phyloP scores from a whole-genome alignment of 371 early-diverging fungal genomes.

The Nematocida major region DNA sequence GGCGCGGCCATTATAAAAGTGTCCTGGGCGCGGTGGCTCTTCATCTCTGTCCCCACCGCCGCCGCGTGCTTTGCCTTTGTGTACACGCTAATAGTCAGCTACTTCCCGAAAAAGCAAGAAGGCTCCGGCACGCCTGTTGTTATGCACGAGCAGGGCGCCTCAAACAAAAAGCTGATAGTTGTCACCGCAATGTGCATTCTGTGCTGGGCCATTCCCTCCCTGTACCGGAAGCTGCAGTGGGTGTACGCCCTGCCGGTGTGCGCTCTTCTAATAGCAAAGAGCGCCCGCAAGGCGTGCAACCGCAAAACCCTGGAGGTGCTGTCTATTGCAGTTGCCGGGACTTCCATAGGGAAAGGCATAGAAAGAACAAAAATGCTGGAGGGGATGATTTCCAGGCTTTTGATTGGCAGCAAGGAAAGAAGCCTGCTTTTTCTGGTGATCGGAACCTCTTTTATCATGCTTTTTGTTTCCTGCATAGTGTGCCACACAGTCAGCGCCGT shows the following conservation, averaged over 20 bases:
- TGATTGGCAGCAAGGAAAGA: neutral
- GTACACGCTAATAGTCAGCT: neutral
- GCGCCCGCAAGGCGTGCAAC: neutral
- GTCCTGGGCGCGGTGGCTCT: slow-evolving; percentile 36
- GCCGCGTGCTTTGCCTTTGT: slow-evolving; percentile 12
- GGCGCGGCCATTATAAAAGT: slow-evolving; percentile 7
- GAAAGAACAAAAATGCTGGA: slow-evolving; percentile 32
- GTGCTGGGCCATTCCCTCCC: slow-evolving; percentile 29
- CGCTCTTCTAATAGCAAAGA: neutral
- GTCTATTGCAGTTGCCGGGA: slow-evolving; percentile 30
- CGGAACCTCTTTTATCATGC: slow-evolving; percentile 24
- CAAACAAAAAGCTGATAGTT: neutral
- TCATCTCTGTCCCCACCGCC: slow-evolving; percentile 26
- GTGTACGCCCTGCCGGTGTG: slow-evolving; percentile 15
- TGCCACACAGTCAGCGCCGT: slow-evolving; percentile 47
- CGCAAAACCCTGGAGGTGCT: slow-evolving; percentile 29
- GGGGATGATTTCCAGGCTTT: neutral
- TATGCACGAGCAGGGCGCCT: neutral
- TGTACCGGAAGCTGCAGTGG: neutral
- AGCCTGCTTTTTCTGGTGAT: neutral
- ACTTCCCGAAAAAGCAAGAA: neutral
- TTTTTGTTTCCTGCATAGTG: slow-evolving; percentile 30
- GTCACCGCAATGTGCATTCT: neutral
- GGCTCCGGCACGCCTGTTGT: neutral
- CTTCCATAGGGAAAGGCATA: slow-evolving; percentile 41